These are phyloP conservation scores for Cryphonectria radicalis DNA, from an alignment of 2,329 filamentous ascomycete species.

Conservation along the genomic window DNA sequence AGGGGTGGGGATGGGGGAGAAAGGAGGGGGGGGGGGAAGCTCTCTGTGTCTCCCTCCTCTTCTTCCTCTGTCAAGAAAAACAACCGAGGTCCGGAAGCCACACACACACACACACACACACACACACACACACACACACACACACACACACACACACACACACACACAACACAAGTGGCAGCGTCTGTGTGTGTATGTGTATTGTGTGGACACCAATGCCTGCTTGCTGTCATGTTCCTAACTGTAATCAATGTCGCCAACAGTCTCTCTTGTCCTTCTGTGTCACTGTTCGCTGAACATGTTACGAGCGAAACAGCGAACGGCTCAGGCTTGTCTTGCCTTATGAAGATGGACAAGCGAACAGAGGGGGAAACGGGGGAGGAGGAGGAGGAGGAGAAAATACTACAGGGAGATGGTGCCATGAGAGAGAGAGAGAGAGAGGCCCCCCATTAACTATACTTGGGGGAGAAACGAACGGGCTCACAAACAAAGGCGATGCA, in stretches of 20 bases:
- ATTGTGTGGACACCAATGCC: no score
- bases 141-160: not conserved
- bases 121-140: not conserved
- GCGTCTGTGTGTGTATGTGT: no score
- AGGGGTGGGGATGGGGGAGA: not conserved
- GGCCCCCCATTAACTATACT: not conserved
- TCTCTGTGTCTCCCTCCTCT: not conserved
- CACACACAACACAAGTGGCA: not conserved
- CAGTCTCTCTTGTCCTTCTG: not conserved
- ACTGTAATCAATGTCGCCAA: not conserved
- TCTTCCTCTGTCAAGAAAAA: not conserved
- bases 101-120: not conserved
- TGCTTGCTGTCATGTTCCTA: not conserved
- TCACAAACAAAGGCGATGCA: not conserved
- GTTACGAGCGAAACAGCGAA: constrained; percentile 11
- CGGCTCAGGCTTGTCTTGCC: constrained; percentile 4
- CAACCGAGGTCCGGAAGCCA: not conserved
- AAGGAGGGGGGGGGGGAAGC: not conserved
- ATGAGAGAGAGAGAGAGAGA: not conserved
- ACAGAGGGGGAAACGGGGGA: not conserved
- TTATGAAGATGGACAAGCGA: not conserved
- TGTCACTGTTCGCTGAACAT: constrained; percentile 6
- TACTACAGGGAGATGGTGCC: not conserved
- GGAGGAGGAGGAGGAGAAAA: no score
- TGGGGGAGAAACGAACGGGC: not conserved